These are phyloP conservation scores for Penicillium sp. DNA, from an alignment of 2,329 filamentous ascomycete species.

Conservation along the genomic window DNA sequence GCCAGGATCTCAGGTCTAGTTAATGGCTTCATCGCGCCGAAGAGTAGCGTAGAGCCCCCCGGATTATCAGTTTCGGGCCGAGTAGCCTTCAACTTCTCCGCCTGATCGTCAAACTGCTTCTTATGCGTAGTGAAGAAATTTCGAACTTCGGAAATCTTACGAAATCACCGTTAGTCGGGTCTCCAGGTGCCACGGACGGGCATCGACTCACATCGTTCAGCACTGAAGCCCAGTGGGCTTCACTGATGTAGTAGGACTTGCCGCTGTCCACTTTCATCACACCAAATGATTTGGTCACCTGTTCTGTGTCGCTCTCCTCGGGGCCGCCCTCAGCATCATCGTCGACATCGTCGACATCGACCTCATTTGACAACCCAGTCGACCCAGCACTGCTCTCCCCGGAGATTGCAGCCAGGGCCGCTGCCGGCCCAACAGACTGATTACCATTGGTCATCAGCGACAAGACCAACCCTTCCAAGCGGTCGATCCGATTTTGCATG, in stretches of 20 bases:
- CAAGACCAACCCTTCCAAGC: conserved; percentile 86
- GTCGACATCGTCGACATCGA: conserved; percentile 52
- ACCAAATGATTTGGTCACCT: conserved; percentile 74
- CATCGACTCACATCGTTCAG: conserved; percentile 63
- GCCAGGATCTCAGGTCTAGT: conserved; percentile 77
- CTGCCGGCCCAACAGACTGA: conserved; percentile 61
- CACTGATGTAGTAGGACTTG: conserved; percentile 79
- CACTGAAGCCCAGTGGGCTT: conserved; percentile 81
- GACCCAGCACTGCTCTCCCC: conserved; percentile 46
- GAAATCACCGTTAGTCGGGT: neutral
- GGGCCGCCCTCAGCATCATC: conserved; percentile 63
- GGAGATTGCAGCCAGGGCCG: conserved; percentile 62
- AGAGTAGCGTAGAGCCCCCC: conserved; percentile 76
- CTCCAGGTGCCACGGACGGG: neutral
- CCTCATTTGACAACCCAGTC: conserved; percentile 40
- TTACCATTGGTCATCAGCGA: conserved; percentile 90
- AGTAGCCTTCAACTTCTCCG: conserved; percentile 72
- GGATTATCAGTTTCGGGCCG: conserved; percentile 59
- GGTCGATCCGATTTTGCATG: conserved; percentile 98
- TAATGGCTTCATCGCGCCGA: conserved; percentile 70
- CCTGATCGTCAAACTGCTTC: conserved; percentile 82
- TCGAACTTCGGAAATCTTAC: conserved; percentile 84
- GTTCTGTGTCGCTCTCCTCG: conserved; percentile 70
- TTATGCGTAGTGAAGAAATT: conserved; percentile 86
- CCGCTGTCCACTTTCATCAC: conserved; percentile 79